These are phyloP conservation scores for Pleurotus djamor DNA, from an alignment of 768 basidiomycete genomes.

Conservation along the genomic window DNA sequence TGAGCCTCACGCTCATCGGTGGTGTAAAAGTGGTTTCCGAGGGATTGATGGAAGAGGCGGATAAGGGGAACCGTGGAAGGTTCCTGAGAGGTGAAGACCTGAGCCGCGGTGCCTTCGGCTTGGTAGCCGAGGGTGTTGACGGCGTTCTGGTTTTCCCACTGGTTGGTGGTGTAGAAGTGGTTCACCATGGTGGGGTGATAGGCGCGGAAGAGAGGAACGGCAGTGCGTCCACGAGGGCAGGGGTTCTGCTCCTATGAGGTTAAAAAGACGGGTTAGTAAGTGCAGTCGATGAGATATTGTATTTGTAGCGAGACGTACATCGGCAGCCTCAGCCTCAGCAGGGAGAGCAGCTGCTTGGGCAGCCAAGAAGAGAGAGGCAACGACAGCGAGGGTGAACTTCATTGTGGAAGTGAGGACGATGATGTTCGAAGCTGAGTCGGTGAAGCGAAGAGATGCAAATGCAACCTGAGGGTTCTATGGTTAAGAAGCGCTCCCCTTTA, in stretches of 20 bases:
- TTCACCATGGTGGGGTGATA: neutral
- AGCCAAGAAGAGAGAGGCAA: constrained; percentile 5
- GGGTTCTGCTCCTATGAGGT: neutral
- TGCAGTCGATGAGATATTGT: too few relatives aligned
- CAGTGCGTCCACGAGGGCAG: neutral
- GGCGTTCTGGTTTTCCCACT: constrained; percentile 6
- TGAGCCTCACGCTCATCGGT: neutral
- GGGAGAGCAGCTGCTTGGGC: constrained; percentile 3
- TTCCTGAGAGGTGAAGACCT: neutral
- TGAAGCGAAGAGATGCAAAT: constrained; percentile 4
- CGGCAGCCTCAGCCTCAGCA: constrained; percentile 4
- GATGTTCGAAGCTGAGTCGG: neutral
- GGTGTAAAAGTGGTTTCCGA: constrained; percentile 3
- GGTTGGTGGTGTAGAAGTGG: constrained; percentile 13
- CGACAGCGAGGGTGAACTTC: constrained; percentile 6
- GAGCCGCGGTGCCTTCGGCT: neutral
- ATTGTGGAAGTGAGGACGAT: neutral
- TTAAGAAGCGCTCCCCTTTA: neutral
- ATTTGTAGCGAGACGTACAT: neutral
- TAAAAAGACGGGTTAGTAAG: neutral
- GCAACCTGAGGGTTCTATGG: constrained; percentile 4
- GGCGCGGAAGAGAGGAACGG: constrained; percentile 10
- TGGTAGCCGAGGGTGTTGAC: neutral
- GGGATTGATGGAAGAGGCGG: neutral
- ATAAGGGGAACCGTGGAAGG: neutral